These are phyloP conservation scores for Houttuynia cordata DNA, from an alignment of 164 flowering plant species.

Conservation along the genomic window DNA sequence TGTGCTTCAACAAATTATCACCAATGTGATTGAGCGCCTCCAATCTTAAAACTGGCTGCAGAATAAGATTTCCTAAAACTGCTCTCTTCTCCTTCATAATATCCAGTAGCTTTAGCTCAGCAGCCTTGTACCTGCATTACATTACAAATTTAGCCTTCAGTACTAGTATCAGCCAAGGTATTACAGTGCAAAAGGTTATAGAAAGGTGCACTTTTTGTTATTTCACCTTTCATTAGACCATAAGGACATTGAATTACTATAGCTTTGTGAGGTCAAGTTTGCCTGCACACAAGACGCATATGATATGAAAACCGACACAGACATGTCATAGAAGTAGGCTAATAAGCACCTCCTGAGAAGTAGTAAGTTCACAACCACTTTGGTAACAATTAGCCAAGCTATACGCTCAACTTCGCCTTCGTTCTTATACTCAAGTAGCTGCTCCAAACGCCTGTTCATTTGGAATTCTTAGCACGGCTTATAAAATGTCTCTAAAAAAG, in stretches of 20 bases:
- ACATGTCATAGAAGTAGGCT: neutral
- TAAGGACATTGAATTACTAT: neutral
- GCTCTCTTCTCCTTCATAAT: neutral
- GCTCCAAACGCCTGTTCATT: neutral
- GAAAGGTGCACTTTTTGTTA: neutral
- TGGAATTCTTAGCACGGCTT: neutral
- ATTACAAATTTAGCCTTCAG: no score
- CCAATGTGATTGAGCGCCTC: neutral
- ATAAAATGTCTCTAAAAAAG: neutral
- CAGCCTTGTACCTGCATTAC: neutral
- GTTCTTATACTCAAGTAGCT: neutral
- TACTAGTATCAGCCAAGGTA: neutral
- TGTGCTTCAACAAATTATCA: conserved; percentile 1
- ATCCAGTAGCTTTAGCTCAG: conserved; percentile 1
- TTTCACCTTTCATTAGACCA: conserved; percentile 1
- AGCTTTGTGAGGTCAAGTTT: neutral
- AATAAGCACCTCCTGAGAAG: neutral
- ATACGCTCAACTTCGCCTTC: neutral
- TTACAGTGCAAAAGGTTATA: neutral
- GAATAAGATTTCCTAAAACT: neutral
- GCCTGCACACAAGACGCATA: neutral
- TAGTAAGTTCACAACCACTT: neutral
- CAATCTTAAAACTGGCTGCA: neutral
- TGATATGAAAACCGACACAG: neutral
- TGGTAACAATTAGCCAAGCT: neutral